Percentiles rank a stretch among this genome's conserved stretches.
phyloP scores from a whole-genome alignment of 768 basidiomycete genomes.

The Hypsizygus marmoreus region DNA sequence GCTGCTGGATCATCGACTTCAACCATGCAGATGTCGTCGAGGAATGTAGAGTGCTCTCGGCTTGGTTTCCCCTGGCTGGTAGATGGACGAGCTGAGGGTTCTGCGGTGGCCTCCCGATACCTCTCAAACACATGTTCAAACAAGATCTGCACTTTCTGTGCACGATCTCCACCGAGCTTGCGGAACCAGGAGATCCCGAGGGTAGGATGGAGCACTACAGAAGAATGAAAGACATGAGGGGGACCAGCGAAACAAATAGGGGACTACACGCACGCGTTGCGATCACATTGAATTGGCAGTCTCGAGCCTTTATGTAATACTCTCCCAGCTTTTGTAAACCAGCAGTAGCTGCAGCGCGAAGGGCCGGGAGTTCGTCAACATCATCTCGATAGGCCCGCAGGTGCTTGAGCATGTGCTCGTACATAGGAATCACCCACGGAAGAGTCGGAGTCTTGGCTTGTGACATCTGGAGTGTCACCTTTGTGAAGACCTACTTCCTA shows the following conservation, averaged over 20 bases:
- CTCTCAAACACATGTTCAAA: conserved; percentile 1
- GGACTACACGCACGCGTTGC: conserved; percentile 25
- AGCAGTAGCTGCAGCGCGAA: conserved; percentile 20
- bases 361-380: not conserved
- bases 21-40: conserved; percentile 3
- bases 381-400: conserved; percentile 12
- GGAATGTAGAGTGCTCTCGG: no score
- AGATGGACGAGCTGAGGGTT: not conserved
- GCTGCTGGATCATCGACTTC: not conserved
- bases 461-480: conserved; percentile 30
- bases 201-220: conserved; percentile 27
- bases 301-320: conserved; percentile 22
- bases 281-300: conserved; percentile 27
- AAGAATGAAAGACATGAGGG: not conserved
- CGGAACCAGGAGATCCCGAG: conserved; percentile 12
- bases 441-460: conserved; percentile 24
- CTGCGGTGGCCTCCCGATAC: not conserved
- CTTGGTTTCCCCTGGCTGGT: not conserved
- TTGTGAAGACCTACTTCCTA: conserved; percentile 27
- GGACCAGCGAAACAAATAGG: not conserved
- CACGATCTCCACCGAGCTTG: conserved; percentile 1
- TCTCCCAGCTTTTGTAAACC: conserved; percentile 29
- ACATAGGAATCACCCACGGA: conserved; percentile 33
- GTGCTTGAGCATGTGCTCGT: conserved; percentile 23
- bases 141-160: not conserved